Evolutionary conservation across 805 yeast species (phyloP), one percentile per base, ranked within the genome.

Genomic region (Yarrowia yakushimensis): DNA sequence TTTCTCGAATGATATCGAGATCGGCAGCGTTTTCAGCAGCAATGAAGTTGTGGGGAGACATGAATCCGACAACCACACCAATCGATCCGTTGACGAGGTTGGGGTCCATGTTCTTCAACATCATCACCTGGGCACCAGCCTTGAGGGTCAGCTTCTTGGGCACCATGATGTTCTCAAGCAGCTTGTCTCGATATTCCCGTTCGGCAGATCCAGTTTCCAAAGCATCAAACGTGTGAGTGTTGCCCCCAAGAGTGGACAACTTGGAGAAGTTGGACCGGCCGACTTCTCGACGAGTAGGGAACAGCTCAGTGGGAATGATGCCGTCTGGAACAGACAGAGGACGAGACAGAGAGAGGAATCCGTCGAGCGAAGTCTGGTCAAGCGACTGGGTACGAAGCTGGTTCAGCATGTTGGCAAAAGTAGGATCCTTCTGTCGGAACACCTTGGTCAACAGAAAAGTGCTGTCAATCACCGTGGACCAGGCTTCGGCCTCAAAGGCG

Each of bases 51-150:
- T 67, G 54, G 20, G 71, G 73, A 31, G 70, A 67, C 71, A 81
- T 73, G 66, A 87, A 85, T 17, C 81, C 84, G 8, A 83, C 67
- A 0, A 94, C 86, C 37, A 79, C 83, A 0, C 99, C 99, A 37
- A 93, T 77, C 0, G 97, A 83, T 2, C 99, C 99, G 74, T 94
- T 94, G 41, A 94, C 98, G 37, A 94, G 76, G 2, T 78, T 75
- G 10, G 84, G 87, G 66, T 89, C 92, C 28, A 82, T 79, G 71
- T 94, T 94, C 69, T 88, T 90, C 67, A 94, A 75, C 80, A 90
- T 85, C 97, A 94, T 92, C 1, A 94, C 97, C 73, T 94, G 99
- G 0, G 97, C 96, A 36, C 90, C 90, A 62, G 83, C 85, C 72
- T 92, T 93, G 66, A 94, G 75, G 2, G 77, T 79, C 15, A 94